These are phyloP conservation scores for Aspergillus sp. DNA, from an alignment of 2,329 filamentous ascomycete genomes.

Conservation along the genomic window DNA sequence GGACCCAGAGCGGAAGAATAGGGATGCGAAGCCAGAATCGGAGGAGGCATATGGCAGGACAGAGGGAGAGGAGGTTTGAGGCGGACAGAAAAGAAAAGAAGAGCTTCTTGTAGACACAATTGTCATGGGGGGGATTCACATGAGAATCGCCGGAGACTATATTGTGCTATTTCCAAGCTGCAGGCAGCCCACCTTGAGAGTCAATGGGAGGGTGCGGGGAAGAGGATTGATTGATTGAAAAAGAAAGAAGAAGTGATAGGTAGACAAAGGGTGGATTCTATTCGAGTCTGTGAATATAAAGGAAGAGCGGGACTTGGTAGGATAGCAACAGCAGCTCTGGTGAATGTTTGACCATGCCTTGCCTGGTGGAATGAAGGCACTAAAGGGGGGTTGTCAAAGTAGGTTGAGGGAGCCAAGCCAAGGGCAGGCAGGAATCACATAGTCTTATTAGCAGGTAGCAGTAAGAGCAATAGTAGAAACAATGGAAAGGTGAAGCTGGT, in stretches of 20 bases:
- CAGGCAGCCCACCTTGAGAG: not conserved
- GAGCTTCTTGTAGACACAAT: constrained; percentile 1
- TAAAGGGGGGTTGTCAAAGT: constrained; percentile 35
- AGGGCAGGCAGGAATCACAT: constrained; percentile 33
- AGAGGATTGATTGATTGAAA: not conserved
- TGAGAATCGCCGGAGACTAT: constrained; percentile 7
- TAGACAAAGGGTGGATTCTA: not conserved
- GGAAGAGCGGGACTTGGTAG: constrained; percentile 5
- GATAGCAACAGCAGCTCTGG: constrained; percentile 18
- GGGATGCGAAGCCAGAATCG: constrained; percentile 21
- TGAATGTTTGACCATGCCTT: constrained; percentile 23
- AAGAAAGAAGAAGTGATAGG: not conserved
- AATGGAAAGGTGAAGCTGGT: too few species aligned
- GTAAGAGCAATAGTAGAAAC: too few species aligned
- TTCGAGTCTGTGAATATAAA: constrained; percentile 6
- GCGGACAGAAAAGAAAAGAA: constrained; percentile 6
- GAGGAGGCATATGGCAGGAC: constrained; percentile 29
- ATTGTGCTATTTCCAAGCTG: not conserved
- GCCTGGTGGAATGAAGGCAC: constrained; percentile 27
- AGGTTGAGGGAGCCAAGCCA: constrained; percentile 44
- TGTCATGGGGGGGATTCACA: constrained; percentile 15
- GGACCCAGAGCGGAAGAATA: constrained; percentile 21
- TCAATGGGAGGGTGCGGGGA: not conserved
- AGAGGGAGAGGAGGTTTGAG: constrained; percentile 3
- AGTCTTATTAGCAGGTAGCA: constrained; percentile 2